phyloP scores from a whole-genome alignment of 2,329 filamentous ascomycete species.

The Blumeriella jaapii region DNA sequence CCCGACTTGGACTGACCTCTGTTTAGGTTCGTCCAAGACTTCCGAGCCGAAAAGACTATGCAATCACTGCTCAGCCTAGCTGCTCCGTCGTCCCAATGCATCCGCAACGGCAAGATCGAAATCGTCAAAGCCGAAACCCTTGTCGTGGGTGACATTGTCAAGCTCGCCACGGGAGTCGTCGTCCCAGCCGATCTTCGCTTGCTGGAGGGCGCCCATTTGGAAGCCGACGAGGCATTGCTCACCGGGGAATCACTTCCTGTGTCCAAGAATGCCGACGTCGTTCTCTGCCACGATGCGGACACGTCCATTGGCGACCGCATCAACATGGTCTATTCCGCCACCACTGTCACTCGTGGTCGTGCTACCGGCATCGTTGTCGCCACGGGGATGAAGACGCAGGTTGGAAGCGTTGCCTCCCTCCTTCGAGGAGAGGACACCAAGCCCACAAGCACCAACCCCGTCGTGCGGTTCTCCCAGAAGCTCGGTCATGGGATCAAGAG shows the following conservation, averaged over 20 bases:
- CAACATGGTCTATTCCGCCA: constrained; percentile 62
- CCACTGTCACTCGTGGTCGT: constrained; percentile 59
- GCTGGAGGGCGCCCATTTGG: constrained; percentile 58
- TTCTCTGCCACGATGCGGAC: constrained; percentile 34
- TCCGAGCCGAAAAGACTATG: constrained; percentile 49
- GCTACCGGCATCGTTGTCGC: constrained; percentile 57
- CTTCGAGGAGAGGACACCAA: constrained; percentile 47
- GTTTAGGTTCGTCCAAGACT: constrained; percentile 43
- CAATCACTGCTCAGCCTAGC: constrained; percentile 35
- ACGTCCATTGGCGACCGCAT: constrained; percentile 56
- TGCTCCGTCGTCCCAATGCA: constrained; percentile 43
- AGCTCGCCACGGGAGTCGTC: constrained; percentile 53
- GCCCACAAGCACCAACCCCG: constrained; percentile 37
- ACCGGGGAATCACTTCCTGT: constrained; percentile 64
- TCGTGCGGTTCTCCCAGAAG: constrained; percentile 35
- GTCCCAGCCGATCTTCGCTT: constrained; percentile 58
- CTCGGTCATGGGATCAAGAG: constrained; percentile 33
- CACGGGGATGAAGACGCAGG: constrained; percentile 64
- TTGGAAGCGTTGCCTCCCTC: constrained; percentile 63
- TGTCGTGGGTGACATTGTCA: constrained; percentile 55
- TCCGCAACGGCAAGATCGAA: constrained; percentile 40
- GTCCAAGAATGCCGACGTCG: constrained; percentile 49
- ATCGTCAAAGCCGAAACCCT: constrained; percentile 44
- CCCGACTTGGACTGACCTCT: not conserved
- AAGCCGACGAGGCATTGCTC: constrained; percentile 63